A percentile compares a stretch with the other conserved stretches of the same genome.
Evolutionary conservation across 257 asterid species (phyloP).

Genomic region (Eucommia ulmoides): DNA sequence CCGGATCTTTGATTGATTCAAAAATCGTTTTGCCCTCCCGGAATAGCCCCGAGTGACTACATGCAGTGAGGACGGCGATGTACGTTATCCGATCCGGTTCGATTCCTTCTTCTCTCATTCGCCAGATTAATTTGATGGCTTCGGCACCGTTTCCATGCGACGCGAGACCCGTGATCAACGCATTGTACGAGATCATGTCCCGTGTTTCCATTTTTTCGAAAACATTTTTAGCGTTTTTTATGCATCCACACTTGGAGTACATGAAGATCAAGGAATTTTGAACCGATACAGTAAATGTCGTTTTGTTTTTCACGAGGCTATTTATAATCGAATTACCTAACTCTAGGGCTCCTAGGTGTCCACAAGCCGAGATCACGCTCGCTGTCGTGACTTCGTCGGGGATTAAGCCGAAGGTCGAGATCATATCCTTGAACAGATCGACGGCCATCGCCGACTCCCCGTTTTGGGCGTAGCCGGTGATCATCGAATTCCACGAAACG

Average conservation of each 20-base stretch:
- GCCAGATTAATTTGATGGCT: background rate
- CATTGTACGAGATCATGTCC: background rate
- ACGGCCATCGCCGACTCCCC: constrained; percentile 1
- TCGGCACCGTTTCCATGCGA: background rate
- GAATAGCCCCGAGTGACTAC: background rate
- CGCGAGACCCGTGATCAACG: background rate
- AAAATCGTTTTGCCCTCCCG: background rate
- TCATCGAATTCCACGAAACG: constrained; percentile 1
- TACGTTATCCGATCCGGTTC: background rate
- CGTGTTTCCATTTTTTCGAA: background rate
- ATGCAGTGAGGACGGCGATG: background rate
- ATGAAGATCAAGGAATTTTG: background rate
- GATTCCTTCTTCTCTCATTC: background rate
- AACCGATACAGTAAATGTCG: background rate
- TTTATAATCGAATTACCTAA: background rate
- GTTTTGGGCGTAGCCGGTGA: background rate
- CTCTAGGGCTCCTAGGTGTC: background rate
- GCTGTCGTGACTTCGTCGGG: background rate
- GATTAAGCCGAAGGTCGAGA: background rate
- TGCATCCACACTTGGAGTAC: background rate
- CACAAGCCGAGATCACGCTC: background rate
- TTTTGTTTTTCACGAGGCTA: background rate
- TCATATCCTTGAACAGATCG: background rate
- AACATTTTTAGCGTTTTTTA: background rate
- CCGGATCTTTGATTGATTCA: background rate